Percentiles rank a stretch among this genome's conserved stretches.
Conservation (phyloP, 2,329 filamentous ascomycete species). For the Mollisiaceae sp. region DNA sequence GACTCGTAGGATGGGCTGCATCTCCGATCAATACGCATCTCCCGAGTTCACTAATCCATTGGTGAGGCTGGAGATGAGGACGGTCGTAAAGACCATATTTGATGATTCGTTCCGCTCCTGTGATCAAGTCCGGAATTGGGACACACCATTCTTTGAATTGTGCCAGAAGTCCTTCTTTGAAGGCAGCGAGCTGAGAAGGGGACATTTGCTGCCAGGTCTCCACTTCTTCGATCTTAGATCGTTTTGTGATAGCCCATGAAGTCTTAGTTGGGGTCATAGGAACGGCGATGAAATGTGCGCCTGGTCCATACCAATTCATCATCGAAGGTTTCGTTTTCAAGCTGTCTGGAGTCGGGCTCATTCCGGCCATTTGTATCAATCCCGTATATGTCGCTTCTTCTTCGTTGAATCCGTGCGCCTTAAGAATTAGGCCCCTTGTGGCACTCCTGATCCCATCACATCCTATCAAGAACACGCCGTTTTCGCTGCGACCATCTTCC, state of each 20-base stretch:
- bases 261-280: conserved; percentile 13
- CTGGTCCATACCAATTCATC: conserved; percentile 20
- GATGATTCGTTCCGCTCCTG: conserved; percentile 16
- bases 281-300: conserved; percentile 15
- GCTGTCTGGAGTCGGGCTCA: neutral
- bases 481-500: neutral
- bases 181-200: neutral
- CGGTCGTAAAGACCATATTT: conserved; percentile 24
- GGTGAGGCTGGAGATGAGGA: conserved; percentile 9
- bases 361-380: conserved; percentile 8
- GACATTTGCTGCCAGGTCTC: conserved; percentile 6
- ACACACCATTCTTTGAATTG: conserved; percentile 17
- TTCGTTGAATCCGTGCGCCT: neutral
- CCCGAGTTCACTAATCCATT: conserved; percentile 43
- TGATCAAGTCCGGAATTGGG: conserved; percentile 16
- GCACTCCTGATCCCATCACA: conserved; percentile 26
- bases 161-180: neutral
- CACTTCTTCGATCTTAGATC: neutral
- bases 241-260: conserved; percentile 22
- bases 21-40: conserved; percentile 57
- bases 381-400: conserved; percentile 20
- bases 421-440: conserved; percentile 15
- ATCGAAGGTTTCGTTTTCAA: conserved; percentile 8
- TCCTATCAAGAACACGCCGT: conserved; percentile 24
- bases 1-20: conserved; percentile 51